Base-by-base conservation (phyloP, 139 green algal genomes). In the Chlorokybus atmophyticus region DNA sequence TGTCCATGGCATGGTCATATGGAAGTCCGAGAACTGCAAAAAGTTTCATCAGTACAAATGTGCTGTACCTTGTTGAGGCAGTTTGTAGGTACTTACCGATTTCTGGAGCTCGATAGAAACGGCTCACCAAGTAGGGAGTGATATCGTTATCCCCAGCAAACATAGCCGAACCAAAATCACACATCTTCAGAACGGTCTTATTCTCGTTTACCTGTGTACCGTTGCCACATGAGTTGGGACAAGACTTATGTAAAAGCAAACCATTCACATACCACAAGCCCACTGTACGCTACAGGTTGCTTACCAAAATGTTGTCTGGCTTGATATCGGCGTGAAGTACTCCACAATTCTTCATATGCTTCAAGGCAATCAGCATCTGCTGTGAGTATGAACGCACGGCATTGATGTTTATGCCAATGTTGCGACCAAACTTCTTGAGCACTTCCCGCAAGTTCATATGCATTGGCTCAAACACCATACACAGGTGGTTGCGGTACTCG, bases 281-380 rank as follows among this genome's bases (percentile, higher is more conserved):
- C 35, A 10, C 35, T 14, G 10, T 44, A 10, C 35, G 35, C 35
- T 44, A 21, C 35, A 10, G 10, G 10, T 44, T 19, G 62, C 58
- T 3, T 66, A 70, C 65, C 21, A 99, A 84, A 47, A 99, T 93
- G 81, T 99, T 99, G 79, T 99, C 91, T 2, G 91, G 91, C 82
- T 99, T 99, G 78, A 99, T 93, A 72, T 99, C 91, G 4, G 91
- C 90, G 60, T 99, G 91, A 35, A 99, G 77, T 29, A 96, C 74
- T 27, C 77, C 76, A 57, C 82, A 90, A 62, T 80, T 78, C 39
- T 78, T 71, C 42, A 94, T 69, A 75, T 96, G 91, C 52, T 86
- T 76, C 57, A 99, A 79, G 4, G 84, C 81, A 19, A 93, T 73
- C 58, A 99, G 74, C 70, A 98, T 76, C 81, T 99, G 91, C 27